Percentiles rank a stretch among this genome's conserved stretches.
Evolutionary conservation across 257 asterid species (phyloP).

Genomic region (Solanum chiquidenum): DNA sequence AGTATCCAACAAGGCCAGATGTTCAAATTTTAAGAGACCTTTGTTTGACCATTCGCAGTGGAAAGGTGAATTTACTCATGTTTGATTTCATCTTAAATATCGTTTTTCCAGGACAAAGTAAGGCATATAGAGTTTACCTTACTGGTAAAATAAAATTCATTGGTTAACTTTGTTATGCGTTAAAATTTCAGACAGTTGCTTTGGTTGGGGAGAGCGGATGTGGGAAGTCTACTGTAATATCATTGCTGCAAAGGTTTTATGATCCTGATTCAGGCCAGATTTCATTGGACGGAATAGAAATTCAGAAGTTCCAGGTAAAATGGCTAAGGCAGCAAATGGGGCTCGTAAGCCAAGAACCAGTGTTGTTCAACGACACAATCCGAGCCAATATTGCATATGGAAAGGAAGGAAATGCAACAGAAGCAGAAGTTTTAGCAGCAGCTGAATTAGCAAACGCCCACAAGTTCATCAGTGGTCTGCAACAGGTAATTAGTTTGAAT

Average conservation of each 20-base stretch:
- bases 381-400: conserved; percentile 82
- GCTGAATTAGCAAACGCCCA: conserved; percentile 87
- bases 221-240: conserved; percentile 80
- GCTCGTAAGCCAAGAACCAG: conserved; percentile 88
- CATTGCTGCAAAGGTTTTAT: conserved; percentile 71
- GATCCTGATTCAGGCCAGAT: conserved; percentile 69
- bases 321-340: conserved; percentile 97
- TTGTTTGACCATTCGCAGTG: conserved; percentile 52
- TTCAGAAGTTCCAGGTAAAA: conserved; percentile 54
- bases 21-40: conserved; percentile 59
- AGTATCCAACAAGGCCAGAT: conserved; percentile 78
- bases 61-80: conserved; percentile 40
- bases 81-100: background rate
- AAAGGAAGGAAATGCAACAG: conserved; percentile 69
- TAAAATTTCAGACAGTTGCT: conserved; percentile 60
- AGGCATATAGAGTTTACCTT: background rate
- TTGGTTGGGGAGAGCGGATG: conserved; percentile 96
- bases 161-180: background rate
- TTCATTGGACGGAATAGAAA: conserved; percentile 66
- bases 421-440: conserved; percentile 63
- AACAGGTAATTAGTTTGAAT: conserved; percentile 13
- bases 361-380: conserved; percentile 66
- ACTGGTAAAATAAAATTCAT: background rate
- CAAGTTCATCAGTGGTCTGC: conserved; percentile 72
- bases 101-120: background rate